Evolutionary conservation across 169 alveolate species (phyloP), one percentile per base, ranked within the genome.

Genomic region (Plasmodium billcollinsi): DNA sequence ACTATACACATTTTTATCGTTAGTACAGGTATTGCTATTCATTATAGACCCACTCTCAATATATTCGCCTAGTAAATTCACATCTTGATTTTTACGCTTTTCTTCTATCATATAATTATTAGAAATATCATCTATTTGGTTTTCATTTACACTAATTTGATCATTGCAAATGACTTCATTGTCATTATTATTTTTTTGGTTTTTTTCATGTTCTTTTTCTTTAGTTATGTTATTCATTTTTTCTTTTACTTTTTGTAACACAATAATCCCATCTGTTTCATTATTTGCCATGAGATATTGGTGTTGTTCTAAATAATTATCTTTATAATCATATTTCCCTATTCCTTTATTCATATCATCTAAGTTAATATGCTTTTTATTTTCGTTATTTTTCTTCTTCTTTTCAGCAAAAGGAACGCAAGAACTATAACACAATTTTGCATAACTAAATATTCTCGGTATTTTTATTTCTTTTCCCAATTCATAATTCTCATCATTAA

Each of bases 101-200:
- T 14, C 62, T 54, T 14, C 62, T 54, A 54, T 54, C 62, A 54
- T n/a, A n/a, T 54, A 54, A 54, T 54, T 54, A 54, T 54, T 54
- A 54, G 24, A n/a, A n/a, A n/a, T n/a, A 54, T 3, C 12, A 54
- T n/a, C 20, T 54, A 54, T 12, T n/a, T 15, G 20, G 20, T 54
- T 54, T 1, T 39, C 47, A 39, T 39, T 39, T 39, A 39, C 9
- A 39, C 9, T 39, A 39, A 39, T 39, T 56, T 56, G 65, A 56
- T 56, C 11, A 56, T 56, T 56, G 21, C 29, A 12, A 5, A 56
- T 56, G 21, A 1, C 9, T 56, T 18, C 7, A 56, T 56, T 6
- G 18, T 56, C 49, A 24, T 43, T 62, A 3, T 62, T 14, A 26
- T 9, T 12, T 2, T 62, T 24, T 1, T 62, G 11, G 26, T 62